Conservation (phyloP, 768 basidiomycete genomes). For the Sporobolomyces roseus region DNA sequence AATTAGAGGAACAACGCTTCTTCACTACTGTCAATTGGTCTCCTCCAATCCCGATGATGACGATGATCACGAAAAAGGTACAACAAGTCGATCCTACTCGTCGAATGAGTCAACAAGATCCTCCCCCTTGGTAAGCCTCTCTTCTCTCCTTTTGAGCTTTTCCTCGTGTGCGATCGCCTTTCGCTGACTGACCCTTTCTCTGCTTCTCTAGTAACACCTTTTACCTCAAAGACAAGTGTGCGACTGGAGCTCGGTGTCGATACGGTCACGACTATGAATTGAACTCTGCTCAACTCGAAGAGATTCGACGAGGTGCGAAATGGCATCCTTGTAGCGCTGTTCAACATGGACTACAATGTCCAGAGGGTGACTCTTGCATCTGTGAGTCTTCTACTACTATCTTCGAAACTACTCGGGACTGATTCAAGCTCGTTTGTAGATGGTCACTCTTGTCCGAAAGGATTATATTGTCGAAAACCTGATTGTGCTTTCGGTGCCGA, state of each 20-base stretch:
- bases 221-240: constrained; percentile 7
- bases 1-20: constrained; percentile 4
- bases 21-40: not conserved
- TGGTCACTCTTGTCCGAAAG: constrained; percentile 13
- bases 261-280: constrained; percentile 20
- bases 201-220: not conserved
- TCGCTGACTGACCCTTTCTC: not conserved
- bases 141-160: not conserved
- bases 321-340: constrained; percentile 17
- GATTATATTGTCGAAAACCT: constrained; percentile 1
- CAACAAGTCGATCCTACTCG: constrained; percentile 6
- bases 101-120: constrained; percentile 16
- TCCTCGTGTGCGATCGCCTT: not conserved
- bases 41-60: too few species aligned
- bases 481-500: constrained; percentile 12
- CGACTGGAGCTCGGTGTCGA: not conserved
- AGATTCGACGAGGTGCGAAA: constrained; percentile 15
- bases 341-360: constrained; percentile 12
- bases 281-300: constrained; percentile 11
- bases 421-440: too few species aligned
- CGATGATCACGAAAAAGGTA: not conserved
- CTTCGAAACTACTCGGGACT: too few species aligned
- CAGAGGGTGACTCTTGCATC: constrained; percentile 1
- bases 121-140: constrained; percentile 12
- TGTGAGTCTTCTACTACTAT: too few species aligned